Evolutionary conservation across 1,139 yeast genomes (phyloP), one percentile per base, ranked within the genome.

Genomic region (Yamadazyma mexicana): DNA sequence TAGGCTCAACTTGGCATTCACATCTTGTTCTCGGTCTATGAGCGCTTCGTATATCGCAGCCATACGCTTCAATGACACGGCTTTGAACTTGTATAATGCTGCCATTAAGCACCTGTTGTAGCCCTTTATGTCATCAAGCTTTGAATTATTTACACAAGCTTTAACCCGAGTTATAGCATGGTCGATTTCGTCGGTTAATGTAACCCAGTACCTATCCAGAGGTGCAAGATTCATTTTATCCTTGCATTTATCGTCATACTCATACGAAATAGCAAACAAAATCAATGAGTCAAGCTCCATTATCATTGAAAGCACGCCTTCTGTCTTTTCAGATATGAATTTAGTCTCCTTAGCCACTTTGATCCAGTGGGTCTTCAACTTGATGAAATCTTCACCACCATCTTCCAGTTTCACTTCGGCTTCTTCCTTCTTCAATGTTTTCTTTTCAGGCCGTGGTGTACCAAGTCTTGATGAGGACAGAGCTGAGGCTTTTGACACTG

Each of bases 191-290:
- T 51, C 56, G 33, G 59, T 55, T 20, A 69, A 47, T 4, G 42
- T 31, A 31, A 51, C 57, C 77, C 77, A 71, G 22, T 59, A 56
- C 36, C 69, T 50, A 44, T 66, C 73, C 47, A 62, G 60, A 2
- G 69, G 64, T 25, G 60, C 43, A 1, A 58, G 51, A 15, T 52
- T 58, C 29, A 52, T 49, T 1, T 54, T 46, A 4, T 55, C 43
- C 45, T 64, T 66, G 39, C 59, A 56, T 31, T 61, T 49, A 35
- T 68, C 74, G 35, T 68, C 74, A 36, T 53, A 61, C 42, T 66
- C 71, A 42, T 59, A 57, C 0, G 69, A 50, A 2, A 69, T 56
- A 44, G 63, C 58, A 35, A 56, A 54, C 31, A 61, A 42, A 8
- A 69, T 45, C 9, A 70, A 41, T 8, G 65, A 53, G 45, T 71